These are phyloP conservation scores for Austropuccinia psidii DNA, from an alignment of 1,284 basidiomycete species.

Conservation along the genomic window DNA sequence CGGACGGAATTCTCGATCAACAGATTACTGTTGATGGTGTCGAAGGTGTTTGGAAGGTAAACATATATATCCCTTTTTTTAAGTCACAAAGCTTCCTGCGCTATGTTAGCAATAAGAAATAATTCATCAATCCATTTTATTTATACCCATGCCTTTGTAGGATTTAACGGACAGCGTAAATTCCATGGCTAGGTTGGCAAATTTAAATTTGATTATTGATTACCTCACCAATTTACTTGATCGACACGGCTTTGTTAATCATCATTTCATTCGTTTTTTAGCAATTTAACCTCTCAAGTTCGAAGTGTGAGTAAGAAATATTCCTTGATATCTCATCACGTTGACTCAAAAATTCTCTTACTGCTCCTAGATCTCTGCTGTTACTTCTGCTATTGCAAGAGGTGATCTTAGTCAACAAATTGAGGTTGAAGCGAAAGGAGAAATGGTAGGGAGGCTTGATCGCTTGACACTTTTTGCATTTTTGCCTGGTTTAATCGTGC, in stretches of 20 bases:
- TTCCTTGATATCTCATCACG: neutral
- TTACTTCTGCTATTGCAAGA: constrained; percentile 48
- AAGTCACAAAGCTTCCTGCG: neutral
- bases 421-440: constrained; percentile 48
- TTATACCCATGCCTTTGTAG: neutral
- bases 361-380: constrained; percentile 41
- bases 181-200: constrained; percentile 47
- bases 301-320: constrained; percentile 42
- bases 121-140: neutral
- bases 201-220: constrained; percentile 46
- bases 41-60: constrained; percentile 47
- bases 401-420: constrained; percentile 48
- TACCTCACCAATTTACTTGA: constrained; percentile 46
- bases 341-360: neutral
- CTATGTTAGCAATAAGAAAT: neutral
- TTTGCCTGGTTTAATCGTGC: neutral
- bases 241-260: constrained; percentile 41
- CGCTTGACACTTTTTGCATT: neutral
- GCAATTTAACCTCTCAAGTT: constrained; percentile 48
- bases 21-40: constrained; percentile 48
- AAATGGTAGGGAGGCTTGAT: constrained; percentile 43
- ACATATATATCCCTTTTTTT: neutral
- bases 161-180: constrained; percentile 48
- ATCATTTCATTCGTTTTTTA: constrained; percentile 47
- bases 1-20: constrained; percentile 47